phyloP scores from a whole-genome alignment of 768 basidiomycete genomes.

The Boletus patriciae region DNA sequence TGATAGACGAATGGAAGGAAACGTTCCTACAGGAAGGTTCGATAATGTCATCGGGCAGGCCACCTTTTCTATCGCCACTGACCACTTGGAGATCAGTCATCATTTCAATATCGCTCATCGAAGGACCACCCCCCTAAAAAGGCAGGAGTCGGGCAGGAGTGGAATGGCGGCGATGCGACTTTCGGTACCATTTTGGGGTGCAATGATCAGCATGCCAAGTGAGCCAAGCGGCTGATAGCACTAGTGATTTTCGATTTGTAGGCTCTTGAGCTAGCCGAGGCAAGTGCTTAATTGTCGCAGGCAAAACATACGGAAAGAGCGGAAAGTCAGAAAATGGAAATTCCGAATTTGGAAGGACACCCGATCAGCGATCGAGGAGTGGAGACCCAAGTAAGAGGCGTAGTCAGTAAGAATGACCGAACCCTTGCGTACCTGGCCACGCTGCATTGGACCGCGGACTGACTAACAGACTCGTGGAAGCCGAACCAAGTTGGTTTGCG shows the following conservation, averaged over 20 bases:
- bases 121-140: slow-evolving; percentile 27
- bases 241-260: background rate
- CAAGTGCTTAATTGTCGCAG: background rate
- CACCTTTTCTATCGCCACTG: slow-evolving; percentile 33
- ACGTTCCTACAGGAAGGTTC: slow-evolving; percentile 29
- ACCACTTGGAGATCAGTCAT: slow-evolving; percentile 29
- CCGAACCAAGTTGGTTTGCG: slow-evolving; percentile 2
- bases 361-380: slow-evolving; percentile 24
- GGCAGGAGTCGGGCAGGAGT: slow-evolving; percentile 19
- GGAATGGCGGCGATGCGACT: background rate
- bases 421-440: slow-evolving; percentile 11
- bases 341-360: slow-evolving; percentile 6
- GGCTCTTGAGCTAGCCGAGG: background rate
- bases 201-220: slow-evolving; percentile 14
- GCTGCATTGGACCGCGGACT: no score
- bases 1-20: slow-evolving; percentile 34
- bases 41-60: slow-evolving; percentile 25
- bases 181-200: background rate
- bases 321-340: slow-evolving; percentile 13
- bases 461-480: background rate
- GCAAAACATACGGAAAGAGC: slow-evolving; percentile 4
- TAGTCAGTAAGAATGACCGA: background rate
- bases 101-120: slow-evolving; percentile 32
- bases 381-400: background rate
- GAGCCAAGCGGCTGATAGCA: background rate